Evolutionary conservation across 192 early-diverging fungal genomes (phyloP).

Genomic region (Entomortierella parvispora): DNA sequence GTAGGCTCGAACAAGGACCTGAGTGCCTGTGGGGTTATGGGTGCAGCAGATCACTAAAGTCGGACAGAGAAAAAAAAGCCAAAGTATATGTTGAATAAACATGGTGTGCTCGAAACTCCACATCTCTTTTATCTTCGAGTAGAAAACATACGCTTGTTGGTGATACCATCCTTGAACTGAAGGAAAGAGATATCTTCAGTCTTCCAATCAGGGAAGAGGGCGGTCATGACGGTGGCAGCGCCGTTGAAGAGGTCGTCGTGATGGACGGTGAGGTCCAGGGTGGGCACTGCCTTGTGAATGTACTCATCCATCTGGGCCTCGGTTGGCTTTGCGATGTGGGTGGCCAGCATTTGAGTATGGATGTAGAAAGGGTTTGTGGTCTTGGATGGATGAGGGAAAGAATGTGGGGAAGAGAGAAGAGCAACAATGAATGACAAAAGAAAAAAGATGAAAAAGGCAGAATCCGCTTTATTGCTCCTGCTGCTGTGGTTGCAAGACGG

Average conservation of each 20-base stretch:
- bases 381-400: background rate
- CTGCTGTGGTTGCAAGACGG: too few relatives aligned
- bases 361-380: conserved; percentile 1
- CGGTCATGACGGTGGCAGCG: conserved; percentile 59
- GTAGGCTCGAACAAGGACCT: conserved; percentile 88
- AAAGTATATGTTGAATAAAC: background rate
- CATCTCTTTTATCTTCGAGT: background rate
- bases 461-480: too few relatives aligned
- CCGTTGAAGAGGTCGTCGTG: conserved; percentile 72
- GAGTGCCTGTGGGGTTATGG: conserved; percentile 62
- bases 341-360: conserved; percentile 23
- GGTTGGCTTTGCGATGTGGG: conserved; percentile 20
- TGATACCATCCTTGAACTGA: conserved; percentile 85
- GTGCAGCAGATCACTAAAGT: conserved; percentile 73
- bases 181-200: conserved; percentile 64
- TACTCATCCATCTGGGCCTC: conserved; percentile 36
- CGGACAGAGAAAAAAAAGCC: background rate
- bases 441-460: background rate
- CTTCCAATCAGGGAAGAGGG: conserved; percentile 72
- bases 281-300: conserved; percentile 36
- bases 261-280: conserved; percentile 62
- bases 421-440: background rate
- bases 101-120: background rate
- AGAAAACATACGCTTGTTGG: conserved; percentile 73
- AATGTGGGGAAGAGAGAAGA: background rate